phyloP scores from a whole-genome alignment of 106 monocot genomes.

The Agapanthus africanus region DNA sequence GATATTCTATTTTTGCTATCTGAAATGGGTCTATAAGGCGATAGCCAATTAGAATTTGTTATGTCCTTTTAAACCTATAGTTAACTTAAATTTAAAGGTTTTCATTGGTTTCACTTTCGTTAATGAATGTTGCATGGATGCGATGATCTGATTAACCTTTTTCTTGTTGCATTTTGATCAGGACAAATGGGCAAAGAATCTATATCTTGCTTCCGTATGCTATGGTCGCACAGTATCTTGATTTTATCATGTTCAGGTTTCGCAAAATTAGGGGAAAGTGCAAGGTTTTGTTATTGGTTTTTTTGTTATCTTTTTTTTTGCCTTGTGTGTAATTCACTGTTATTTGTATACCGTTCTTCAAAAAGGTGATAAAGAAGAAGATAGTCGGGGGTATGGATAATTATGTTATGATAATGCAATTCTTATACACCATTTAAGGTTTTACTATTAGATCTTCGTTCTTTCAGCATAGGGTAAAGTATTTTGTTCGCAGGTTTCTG shows the following conservation, averaged over 20 bases:
- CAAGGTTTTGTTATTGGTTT: no score
- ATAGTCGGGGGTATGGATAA: neutral
- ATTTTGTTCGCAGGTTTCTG: no score
- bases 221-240: conserved; percentile 43
- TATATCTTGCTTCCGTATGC: conserved; percentile 42
- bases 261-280: neutral
- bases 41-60: no score
- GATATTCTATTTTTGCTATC: no score
- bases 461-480: no score
- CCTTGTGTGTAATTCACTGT: neutral
- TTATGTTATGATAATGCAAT: neutral
- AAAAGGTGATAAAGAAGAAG: neutral
- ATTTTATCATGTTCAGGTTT: neutral
- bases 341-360: neutral
- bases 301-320: neutral
- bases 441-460: neutral
- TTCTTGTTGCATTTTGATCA: conserved; percentile 10
- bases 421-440: neutral
- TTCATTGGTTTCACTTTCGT: neutral
- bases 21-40: no score
- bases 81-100: neutral
- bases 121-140: neutral
- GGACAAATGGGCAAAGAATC: conserved; percentile 68
- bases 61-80: neutral
- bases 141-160: neutral